Evolutionary conservation across 228 moss, liverwort and hornwort species (phyloP).

Genomic region (Sphagnum fallax): DNA sequence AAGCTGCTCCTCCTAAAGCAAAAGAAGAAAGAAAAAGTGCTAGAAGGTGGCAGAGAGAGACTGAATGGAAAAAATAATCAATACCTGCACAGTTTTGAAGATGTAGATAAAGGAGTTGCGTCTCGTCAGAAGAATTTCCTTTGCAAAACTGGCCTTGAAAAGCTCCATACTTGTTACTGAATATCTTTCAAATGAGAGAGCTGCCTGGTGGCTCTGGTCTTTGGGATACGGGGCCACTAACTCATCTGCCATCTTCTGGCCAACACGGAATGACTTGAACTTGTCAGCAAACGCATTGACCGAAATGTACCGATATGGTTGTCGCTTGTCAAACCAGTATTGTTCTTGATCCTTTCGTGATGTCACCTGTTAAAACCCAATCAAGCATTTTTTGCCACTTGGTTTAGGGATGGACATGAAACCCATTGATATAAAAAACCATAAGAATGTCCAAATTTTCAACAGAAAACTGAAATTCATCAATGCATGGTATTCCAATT

Average conservation of each 20-base stretch:
- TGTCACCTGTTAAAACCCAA: conserved; percentile 42
- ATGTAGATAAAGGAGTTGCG: conserved; percentile 62
- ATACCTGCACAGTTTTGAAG: conserved; percentile 65
- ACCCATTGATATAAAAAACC: no score
- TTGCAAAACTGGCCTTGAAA: conserved; percentile 50
- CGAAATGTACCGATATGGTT: conserved; percentile 42
- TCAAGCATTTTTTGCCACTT: background rate
- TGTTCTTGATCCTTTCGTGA: conserved; percentile 80
- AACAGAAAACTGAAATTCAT: no score
- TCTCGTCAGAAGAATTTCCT: conserved; percentile 60
- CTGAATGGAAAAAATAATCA: no score
- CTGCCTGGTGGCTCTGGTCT: conserved; percentile 55
- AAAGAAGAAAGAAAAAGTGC: background rate
- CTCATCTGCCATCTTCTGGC: conserved; percentile 45
- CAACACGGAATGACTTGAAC: conserved; percentile 48
- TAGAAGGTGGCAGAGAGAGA: no score
- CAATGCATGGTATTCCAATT: no score
- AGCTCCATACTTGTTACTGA: conserved; percentile 58
- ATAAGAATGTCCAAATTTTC: no score
- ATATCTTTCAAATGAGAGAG: conserved; percentile 57
- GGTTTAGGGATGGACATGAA: no score
- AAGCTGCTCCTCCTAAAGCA: no score
- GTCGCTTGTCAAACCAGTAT: conserved; percentile 53
- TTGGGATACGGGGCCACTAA: conserved; percentile 49
- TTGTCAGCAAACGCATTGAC: conserved; percentile 54